phyloP scores from a whole-genome alignment of 257 asterid species.

The Thymus mandschuricus region DNA sequence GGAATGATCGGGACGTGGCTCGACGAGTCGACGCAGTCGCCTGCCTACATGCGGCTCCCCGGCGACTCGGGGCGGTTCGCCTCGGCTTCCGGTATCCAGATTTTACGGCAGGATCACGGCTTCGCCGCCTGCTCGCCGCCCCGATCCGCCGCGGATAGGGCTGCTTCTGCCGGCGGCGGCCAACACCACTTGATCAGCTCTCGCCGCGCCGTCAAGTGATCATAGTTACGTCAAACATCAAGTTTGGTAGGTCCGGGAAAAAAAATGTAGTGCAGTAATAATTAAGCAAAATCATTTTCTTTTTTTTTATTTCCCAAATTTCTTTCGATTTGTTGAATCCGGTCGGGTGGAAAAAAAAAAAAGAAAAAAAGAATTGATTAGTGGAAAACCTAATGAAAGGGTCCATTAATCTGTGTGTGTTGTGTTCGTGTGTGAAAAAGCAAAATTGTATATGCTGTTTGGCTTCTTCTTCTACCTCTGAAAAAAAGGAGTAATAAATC shows the following conservation, averaged over 20 bases:
- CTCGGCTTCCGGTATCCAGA: constrained; percentile 39
- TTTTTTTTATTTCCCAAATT: background rate
- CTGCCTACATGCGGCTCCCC: constrained; percentile 66
- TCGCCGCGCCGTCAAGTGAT: constrained; percentile 45
- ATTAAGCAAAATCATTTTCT: background rate
- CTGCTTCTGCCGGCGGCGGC: constrained; percentile 29
- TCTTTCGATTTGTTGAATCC: background rate
- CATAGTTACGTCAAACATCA: constrained; percentile 4
- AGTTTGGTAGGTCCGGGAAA: constrained; percentile 24
- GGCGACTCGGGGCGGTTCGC: constrained; percentile 75
- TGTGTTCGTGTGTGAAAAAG: background rate
- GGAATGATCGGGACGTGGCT: constrained; percentile 45
- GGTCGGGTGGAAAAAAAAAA: background rate
- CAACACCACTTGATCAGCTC: constrained; percentile 37
- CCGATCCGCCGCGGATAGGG: constrained; percentile 31
- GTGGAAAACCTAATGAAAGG: constrained; percentile 42
- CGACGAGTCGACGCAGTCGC: constrained; percentile 49
- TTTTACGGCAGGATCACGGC: constrained; percentile 51
- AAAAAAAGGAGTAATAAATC: background rate
- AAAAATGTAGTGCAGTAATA: constrained; percentile 4
- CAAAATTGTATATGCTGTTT: constrained; percentile 22
- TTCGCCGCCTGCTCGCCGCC: constrained; percentile 49
- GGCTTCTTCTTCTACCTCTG: background rate
- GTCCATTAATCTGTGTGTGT: constrained; percentile 22
- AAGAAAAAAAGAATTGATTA: background rate